Evolutionary conservation across 345 rosid species (phyloP), one percentile per base, ranked within the genome.

Genomic region (Pistacia vera): DNA sequence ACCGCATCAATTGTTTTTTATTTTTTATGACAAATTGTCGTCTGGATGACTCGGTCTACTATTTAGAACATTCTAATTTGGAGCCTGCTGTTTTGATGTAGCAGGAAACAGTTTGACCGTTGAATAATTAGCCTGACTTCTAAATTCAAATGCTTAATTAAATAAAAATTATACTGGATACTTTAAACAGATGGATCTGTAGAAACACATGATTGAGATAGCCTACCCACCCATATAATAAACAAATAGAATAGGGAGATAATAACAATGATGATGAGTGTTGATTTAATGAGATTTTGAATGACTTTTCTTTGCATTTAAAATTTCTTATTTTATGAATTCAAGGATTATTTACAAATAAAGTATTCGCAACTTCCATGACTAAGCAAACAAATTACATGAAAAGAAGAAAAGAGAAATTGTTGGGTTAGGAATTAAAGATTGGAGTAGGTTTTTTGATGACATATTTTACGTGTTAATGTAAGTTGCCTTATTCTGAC

Each of bases 401-500:
- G 1, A 48, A 30, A 61, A 35, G 5, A 49, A 12, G 52, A 20
- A 58, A 48, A 46, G 12, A 12, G 28, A 72, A 14, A 8, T 30
- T 18, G 38, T 20, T 11, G 41, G 75, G 49, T 71, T 71, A 22
- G 66, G 17, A 38, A 38, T 38, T 38, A 4, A 38, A 38, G 46
- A 14, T 22, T 9, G 68, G 28, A 62, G 68, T 54, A 73, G 76
- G 59, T 62, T 70, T n/a, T 44, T n/a, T 18, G 17, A n/a, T 35
- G 73, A 35, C 73, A 56, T 56, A 56, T 5, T 35, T 70, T 56
- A 11, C 63, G 61, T 70, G 73, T 56, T 11, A 55, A 33, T 56
- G 14, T 22, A n/a, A 38, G 16, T 2, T 17, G 52, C n/a, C 36
- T 48, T 1, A 33, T 48, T 30, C 33, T 30, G 3, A 30, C 33